A percentile compares a stretch with the other conserved stretches of the same genome.
Conservation (phyloP, 1,284 basidiomycete genomes). For the Lignosus rhinocerotis region DNA sequence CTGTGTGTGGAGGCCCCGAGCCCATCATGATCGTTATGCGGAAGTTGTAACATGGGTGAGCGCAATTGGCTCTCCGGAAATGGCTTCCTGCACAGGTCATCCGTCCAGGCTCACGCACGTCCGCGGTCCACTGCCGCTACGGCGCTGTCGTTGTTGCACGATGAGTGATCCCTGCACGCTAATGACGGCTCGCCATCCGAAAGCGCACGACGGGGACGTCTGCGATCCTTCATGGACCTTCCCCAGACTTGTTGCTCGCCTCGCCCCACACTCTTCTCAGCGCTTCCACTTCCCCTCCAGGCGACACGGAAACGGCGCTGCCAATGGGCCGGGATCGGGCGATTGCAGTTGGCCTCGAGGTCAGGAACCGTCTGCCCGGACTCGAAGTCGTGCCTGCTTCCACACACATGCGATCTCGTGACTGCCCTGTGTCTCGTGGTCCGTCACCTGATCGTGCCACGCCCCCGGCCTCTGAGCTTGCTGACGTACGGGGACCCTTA, state of each 20-base stretch:
- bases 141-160: neutral
- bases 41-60: neutral
- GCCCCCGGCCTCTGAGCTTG: neutral
- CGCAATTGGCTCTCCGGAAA: neutral
- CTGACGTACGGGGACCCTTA: neutral
- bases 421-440: conserved; percentile 1
- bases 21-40: neutral
- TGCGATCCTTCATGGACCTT: neutral
- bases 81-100: neutral
- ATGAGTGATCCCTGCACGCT: neutral
- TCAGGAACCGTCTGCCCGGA: conserved; percentile 9
- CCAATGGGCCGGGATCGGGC: neutral
- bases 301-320: neutral
- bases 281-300: neutral
- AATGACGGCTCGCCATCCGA: neutral
- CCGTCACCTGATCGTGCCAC: conserved; percentile 3
- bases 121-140: neutral
- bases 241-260: neutral
- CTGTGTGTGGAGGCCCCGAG: neutral
- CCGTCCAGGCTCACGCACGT: neutral
- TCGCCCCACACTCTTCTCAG: neutral
- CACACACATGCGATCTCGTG: neutral
- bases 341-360: neutral
- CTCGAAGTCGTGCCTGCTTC: neutral
- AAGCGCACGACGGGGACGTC: neutral